Percentiles rank a stretch among this genome's conserved stretches.
phyloP scores from a whole-genome alignment of 352 stramenopile genomes.

The Phytophthora kernoviae region DNA sequence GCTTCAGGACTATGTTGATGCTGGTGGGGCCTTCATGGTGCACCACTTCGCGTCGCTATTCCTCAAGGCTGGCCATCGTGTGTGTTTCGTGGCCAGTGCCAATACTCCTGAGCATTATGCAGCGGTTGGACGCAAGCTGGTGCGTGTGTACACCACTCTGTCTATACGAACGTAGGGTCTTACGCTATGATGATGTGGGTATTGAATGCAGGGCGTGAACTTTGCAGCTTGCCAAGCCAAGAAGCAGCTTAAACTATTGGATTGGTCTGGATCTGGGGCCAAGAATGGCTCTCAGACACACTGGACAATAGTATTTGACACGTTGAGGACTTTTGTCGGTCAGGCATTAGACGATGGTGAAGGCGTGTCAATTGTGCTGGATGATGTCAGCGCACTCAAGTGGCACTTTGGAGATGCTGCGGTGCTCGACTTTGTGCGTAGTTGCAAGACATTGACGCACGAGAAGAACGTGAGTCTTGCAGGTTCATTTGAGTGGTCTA shows the following conservation, averaged over 20 bases:
- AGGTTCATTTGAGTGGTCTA: slow-evolving; percentile 3
- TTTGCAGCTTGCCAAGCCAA: slow-evolving; percentile 40
- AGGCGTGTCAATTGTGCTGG: slow-evolving; percentile 59
- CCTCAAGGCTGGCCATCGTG: slow-evolving; percentile 68
- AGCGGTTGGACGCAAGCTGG: slow-evolving; percentile 71
- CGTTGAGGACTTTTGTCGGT: slow-evolving; percentile 22
- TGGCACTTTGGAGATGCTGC: slow-evolving; percentile 51
- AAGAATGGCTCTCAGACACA: not conserved
- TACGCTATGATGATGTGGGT: not conserved
- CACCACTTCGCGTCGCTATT: slow-evolving; percentile 79
- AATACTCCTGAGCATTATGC: slow-evolving; percentile 65
- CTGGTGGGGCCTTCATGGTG: slow-evolving; percentile 60
- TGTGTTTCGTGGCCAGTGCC: slow-evolving; percentile 60
- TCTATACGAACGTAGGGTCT: not conserved
- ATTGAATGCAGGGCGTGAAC: slow-evolving; percentile 51
- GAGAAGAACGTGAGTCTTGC: slow-evolving; percentile 37
- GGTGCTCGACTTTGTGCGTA: slow-evolving; percentile 63
- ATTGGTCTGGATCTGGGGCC: slow-evolving; percentile 37
- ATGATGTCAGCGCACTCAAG: slow-evolving; percentile 68
- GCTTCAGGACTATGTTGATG: slow-evolving; percentile 63
- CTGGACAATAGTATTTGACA: slow-evolving; percentile 38
- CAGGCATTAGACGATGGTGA: slow-evolving; percentile 1
- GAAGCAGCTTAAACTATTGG: slow-evolving; percentile 44
- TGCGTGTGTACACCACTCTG: slow-evolving; percentile 16
- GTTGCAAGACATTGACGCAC: slow-evolving; percentile 65